Evolutionary conservation across 192 early-diverging fungal genomes (phyloP), one percentile per base, ranked within the genome.

Genomic region (Coemansia reversa): DNA sequence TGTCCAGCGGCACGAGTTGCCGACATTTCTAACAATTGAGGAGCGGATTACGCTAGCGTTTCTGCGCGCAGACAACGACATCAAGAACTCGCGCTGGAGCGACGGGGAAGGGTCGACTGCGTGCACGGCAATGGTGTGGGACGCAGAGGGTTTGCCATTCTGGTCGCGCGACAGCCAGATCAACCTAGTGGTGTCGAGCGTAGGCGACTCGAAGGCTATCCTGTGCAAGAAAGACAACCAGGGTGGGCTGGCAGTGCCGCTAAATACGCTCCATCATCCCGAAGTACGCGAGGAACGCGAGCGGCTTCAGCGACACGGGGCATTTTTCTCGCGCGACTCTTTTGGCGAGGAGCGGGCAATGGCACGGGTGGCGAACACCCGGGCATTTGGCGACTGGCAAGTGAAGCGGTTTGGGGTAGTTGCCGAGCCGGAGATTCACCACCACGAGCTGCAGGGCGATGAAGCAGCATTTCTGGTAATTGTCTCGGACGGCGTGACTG

Each of bases 241-340:
- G 5, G 80, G 79, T 18, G 90, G 90, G 2, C 77, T 86, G 57
- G 83, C 81, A 9, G 42, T 82, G 20, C 69, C 84, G 23, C 70
- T 91, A 23, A 90, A 84, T 22, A 84, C 83, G 8, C 83, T 86
- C 63, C 90, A 91, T 70, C 88, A 91, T 67, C 88, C 90, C 12
- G 83, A 75, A 57, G 84, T 87, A 25, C 66, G 69, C 7, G 67
- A 61, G 19, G 90, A 87, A 61, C 67, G 74, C 65, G 88, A 89
- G 22, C 75, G 90, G 27, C 82, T 91, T 54, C 83, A 86, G 51
- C 84, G 82, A 32, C 86, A 86, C 67, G 90, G 87, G 3, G 88
- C 87, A 0, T 91, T 86, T 69, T 84, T 91, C 25, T 89, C 83
- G 19, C 86, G 88, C 20, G 90, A 91, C 69, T 91, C 90, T 4